Evolutionary conservation across 2,329 filamentous ascomycete genomes (phyloP), one percentile per base, ranked within the genome.

Genomic region (Calonectria pseudoreteaudii): DNA sequence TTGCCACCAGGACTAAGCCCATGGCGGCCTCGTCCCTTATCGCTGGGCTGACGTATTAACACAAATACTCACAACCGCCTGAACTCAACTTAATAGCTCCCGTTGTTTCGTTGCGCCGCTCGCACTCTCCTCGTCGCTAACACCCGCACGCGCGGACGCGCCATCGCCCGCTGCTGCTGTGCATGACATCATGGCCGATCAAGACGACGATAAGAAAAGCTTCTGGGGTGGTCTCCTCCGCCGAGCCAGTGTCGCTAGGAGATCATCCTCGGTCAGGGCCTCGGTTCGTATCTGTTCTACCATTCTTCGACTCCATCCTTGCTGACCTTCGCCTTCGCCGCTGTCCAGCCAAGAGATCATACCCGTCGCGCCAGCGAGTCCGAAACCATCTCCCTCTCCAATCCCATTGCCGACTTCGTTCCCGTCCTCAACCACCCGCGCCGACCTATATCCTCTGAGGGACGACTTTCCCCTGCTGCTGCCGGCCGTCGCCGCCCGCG

Each of bases 171-270:
- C 56, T 26, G 73, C 71, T 67, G 56, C 66, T 60, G 65, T 72
- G 58, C 34, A 81, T 78, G 77, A 74, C 76, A 81, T 77, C 76
- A 84, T 84, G 83, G 80, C 84, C 66, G 83, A 84, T 66, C 80
- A 80, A 66, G 77, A 76, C 65, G 81, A 82, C 60, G 81, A 82
- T 50, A 81, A 87, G 82, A 87, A 86, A 77, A 83, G 86, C 64
- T 87, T 90, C 74, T 88, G 86, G 86, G 84, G 85, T 38, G 84
- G 84, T 73, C 82, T 91, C 70, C 85, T 91, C 77, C 87, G 89
- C 75, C 87, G 84, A 74, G 86, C 86, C 74, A 89, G 86, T 81
- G 83, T 84, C 68, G 83, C 86, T 52, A 75, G 75, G 56, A 80
- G 74, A 41, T 62, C 56, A 58, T 65, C 72, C 16, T 77, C 77